These are phyloP conservation scores for Oryza glumipatula DNA, from an alignment of 176 grass and related monocot species.

Conservation along the genomic window DNA sequence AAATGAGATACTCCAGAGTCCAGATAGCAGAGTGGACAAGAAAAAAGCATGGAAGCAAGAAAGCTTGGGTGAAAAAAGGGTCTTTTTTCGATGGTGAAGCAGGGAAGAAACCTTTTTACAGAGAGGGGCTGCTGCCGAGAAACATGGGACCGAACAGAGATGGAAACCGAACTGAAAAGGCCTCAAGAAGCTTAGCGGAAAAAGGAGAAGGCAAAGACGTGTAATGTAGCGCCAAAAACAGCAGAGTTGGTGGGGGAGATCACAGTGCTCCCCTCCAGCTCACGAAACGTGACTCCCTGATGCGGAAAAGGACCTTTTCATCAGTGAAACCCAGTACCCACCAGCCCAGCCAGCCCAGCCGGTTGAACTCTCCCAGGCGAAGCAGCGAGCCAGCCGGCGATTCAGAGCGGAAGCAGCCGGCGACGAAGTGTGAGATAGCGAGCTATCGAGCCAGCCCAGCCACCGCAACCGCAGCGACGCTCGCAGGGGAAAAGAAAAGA, in stretches of 20 bases:
- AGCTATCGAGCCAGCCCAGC: background rate
- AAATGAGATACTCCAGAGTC: background rate
- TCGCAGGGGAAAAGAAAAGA: constrained; percentile 14
- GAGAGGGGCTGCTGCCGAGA: background rate
- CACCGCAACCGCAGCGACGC: background rate
- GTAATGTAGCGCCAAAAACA: constrained; percentile 27
- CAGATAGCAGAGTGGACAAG: background rate
- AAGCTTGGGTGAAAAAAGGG: background rate
- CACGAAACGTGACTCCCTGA: constrained; percentile 28
- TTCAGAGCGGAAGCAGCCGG: background rate
- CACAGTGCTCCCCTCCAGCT: background rate
- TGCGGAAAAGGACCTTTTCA: constrained; percentile 34
- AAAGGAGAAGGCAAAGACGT: constrained; percentile 22
- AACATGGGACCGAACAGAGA: constrained; percentile 24
- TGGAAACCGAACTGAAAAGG: background rate
- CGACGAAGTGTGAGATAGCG: background rate
- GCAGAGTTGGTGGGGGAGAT: constrained; percentile 1
- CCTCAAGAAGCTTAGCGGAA: background rate
- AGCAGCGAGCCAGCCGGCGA: background rate
- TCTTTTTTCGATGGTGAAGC: background rate
- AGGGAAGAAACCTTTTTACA: constrained; percentile 26
- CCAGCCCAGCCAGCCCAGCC: background rate
- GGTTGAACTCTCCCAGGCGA: too few species aligned
- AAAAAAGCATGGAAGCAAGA: background rate
- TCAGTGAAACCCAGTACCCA: background rate